phyloP scores from a whole-genome alignment of 345 rosid species.

The Pelargonium nanum region DNA sequence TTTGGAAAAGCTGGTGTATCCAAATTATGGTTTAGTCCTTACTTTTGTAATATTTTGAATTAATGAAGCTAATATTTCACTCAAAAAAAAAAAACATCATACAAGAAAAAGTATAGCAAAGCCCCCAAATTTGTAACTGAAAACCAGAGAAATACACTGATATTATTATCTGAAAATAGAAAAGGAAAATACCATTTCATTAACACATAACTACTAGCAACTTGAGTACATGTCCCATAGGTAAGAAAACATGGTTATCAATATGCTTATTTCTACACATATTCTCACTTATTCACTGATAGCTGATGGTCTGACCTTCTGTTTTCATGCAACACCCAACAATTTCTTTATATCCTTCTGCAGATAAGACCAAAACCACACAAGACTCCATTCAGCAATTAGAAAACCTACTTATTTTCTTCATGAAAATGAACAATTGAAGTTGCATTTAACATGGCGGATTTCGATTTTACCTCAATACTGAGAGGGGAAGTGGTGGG shows the following conservation, averaged over 20 bases:
- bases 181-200: no score
- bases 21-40: no score
- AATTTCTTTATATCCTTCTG: slow-evolving; percentile 17
- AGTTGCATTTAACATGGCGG: not conserved
- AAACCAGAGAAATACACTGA: no score
- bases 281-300: not conserved
- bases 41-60: no score
- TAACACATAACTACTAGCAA: not conserved
- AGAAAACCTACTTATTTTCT: not conserved
- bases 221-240: not conserved
- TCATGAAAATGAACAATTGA: not conserved
- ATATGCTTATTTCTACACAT: not conserved
- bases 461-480: slow-evolving; percentile 52
- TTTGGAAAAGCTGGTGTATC: no score
- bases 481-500: slow-evolving; percentile 90
- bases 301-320: not conserved
- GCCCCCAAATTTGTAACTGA: no score
- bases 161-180: no score
- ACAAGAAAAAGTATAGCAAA: not conserved
- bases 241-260: not conserved
- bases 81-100: not conserved
- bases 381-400: not conserved
- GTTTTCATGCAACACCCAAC: slow-evolving; percentile 10
- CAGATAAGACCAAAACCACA: not conserved
- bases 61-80: no score